Percentiles rank a stretch among this genome's conserved stretches.
Evolutionary conservation across 495 filamentous ascomycete species (phyloP).

Genomic region (Sordaria brevicollis): DNA sequence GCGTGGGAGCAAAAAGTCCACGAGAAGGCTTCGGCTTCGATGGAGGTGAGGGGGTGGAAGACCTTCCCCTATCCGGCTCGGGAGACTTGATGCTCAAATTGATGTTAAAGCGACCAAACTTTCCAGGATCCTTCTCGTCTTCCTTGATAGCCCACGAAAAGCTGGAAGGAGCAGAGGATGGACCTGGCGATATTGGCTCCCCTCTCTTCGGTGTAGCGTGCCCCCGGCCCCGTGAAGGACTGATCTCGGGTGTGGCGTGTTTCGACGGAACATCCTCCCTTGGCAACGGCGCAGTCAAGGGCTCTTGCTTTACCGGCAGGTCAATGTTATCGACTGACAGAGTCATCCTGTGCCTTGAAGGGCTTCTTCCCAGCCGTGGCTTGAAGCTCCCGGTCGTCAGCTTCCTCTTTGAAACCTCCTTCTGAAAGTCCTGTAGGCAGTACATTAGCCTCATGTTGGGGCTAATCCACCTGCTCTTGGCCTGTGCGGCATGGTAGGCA

Average conservation of each 20-base stretch:
- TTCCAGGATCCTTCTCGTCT: constrained; percentile 27
- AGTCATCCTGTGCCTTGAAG: constrained; percentile 41
- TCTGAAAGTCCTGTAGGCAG: constrained; percentile 87
- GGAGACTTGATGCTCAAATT: constrained; percentile 11
- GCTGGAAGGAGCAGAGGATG: constrained; percentile 46
- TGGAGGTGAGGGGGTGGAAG: constrained; percentile 11
- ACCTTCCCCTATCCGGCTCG: constrained; percentile 15
- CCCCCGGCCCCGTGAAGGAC: constrained; percentile 25
- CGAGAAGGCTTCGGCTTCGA: constrained; percentile 23
- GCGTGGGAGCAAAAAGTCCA: constrained; percentile 7
- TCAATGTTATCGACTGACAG: constrained; percentile 42
- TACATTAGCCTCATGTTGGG: constrained; percentile 99
- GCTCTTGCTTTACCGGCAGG: constrained; percentile 28
- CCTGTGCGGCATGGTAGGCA: constrained; percentile 83
- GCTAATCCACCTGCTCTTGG: constrained; percentile 86
- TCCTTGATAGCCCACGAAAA: constrained; percentile 41
- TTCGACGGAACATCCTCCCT: constrained; percentile 23
- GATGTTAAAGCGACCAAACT: constrained; percentile 29
- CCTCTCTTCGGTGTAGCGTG: constrained; percentile 30
- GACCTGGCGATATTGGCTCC: constrained; percentile 43
- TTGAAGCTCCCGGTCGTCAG: constrained; percentile 33
- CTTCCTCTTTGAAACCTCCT: constrained; percentile 47
- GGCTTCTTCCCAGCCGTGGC: constrained; percentile 34
- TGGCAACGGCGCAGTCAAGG: constrained; percentile 41
- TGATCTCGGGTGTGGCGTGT: constrained; percentile 14